A percentile compares a stretch with the other conserved stretches of the same genome.
Evolutionary conservation across 495 filamentous ascomycete genomes (phyloP).

Genomic region (Chaetomium cochliodes): DNA sequence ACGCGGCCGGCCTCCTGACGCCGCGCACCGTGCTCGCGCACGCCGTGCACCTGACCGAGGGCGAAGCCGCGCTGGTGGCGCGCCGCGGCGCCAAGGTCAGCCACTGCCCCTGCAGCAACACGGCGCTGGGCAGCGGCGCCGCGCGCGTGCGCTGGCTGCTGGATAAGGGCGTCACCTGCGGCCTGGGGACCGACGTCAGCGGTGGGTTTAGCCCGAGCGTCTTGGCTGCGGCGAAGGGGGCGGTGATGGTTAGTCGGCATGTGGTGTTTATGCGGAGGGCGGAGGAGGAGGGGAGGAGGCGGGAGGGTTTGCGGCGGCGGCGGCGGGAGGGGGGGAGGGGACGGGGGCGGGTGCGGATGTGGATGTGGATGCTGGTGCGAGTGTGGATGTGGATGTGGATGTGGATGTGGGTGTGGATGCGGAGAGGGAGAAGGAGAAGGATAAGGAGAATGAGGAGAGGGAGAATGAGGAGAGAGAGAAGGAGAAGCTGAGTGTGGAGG

Average conservation of each 20-base stretch:
- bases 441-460: too few species aligned
- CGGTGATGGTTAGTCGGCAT: constrained; percentile 69
- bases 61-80: constrained; percentile 63
- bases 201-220: constrained; percentile 81
- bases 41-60: constrained; percentile 67
- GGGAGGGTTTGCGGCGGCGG: too few species aligned
- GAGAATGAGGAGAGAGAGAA: constrained; percentile 63
- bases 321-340: constrained; percentile 24
- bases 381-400: too few species aligned
- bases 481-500: constrained; percentile 71
- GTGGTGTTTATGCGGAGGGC: constrained; percentile 55
- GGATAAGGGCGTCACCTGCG: constrained; percentile 72
- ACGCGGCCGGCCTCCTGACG: constrained; percentile 64
- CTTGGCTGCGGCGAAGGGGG: constrained; percentile 75
- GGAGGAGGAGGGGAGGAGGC: constrained; percentile 29
- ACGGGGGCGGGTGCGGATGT: constrained; percentile 74
- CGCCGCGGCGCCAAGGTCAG: constrained; percentile 61
- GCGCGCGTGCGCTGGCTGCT: constrained; percentile 70
- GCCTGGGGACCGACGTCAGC: constrained; percentile 84
- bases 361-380: constrained; percentile 58
- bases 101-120: constrained; percentile 88
- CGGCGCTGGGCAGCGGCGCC: constrained; percentile 69
- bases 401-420: too few species aligned
- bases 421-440: constrained; percentile 45
- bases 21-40: constrained; percentile 81